Base-by-base conservation (phyloP, 257 asterid species). In the Solanum tarapatanum region DNA sequence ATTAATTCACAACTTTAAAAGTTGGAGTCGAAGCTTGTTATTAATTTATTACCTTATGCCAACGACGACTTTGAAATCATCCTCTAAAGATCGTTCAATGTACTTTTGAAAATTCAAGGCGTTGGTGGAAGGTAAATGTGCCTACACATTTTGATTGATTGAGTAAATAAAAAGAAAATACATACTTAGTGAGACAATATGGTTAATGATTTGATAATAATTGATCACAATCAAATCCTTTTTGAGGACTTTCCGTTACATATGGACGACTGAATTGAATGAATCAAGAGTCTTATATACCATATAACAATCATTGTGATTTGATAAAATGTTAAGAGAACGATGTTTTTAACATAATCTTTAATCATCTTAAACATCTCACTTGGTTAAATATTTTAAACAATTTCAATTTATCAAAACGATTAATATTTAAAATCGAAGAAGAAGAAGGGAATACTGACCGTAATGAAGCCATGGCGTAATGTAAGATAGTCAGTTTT, bases 401-500 rank as follows among this genome's bases (percentile, higher is more conserved):
- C 7, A 33, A 72, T 19, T 33, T 33, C 2, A 72, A 19, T 77
- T 24, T 39, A 77, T 77, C 12, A n/a, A 75, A 23, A 36, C 58
- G 7, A 37, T 1, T 76, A 12, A 76, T 37, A 37, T 76, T n/a
- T 77, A 6, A 41, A 76, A 4, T n/a, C 16, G 30, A 48, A 55
- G 28, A 51, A 16, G 12, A 55, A 23, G 4, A 48, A 23, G 0
- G 6, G n/a, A 26, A 68, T 26, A 90, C 94, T 35, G n/a, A 94
- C 98, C 94, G 93, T 86, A 76, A 95, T 92, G 85, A 95, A 95
- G 35, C 95, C 98, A 82, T 95, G 98, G 32, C 98, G 98, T 84
- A 95, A 88, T 26, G 98, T 95, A 88, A 95, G 90, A 91, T 93
- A 94, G 86, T 95, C 98, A 80, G 91, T 88, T 89, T 95, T 93